A percentile compares a stretch with the other conserved stretches of the same genome.
These are phyloP conservation scores for Solanum hybrid DNA, from an alignment of 305 asterid species.

Conservation along the genomic window DNA sequence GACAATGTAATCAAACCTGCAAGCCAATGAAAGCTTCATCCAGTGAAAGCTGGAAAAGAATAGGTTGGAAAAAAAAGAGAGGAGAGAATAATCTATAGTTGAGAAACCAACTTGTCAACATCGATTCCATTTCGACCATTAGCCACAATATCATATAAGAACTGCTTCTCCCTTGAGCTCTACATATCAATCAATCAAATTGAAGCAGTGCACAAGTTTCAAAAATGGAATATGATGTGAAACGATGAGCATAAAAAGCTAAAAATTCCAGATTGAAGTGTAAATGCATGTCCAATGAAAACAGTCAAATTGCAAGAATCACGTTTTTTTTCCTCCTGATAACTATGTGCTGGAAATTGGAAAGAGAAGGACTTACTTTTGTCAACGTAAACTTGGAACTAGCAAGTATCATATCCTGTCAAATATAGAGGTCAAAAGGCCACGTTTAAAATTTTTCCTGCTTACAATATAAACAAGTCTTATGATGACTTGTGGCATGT, in stretches of 20 bases:
- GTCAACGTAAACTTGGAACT: conserved; percentile 41
- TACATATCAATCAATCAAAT: conserved; percentile 26
- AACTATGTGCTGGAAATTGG: background rate
- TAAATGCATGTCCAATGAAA: background rate
- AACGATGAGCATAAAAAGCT: background rate
- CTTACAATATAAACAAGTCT: conserved; percentile 4
- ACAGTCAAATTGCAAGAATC: background rate
- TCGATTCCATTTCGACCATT: conserved; percentile 95
- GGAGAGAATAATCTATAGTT: conserved; percentile 2
- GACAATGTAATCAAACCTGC: conserved; percentile 82
- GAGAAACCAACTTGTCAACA: conserved; percentile 84
- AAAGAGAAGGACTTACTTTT: conserved; percentile 32
- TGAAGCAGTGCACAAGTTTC: background rate
- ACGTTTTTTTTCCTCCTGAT: background rate
- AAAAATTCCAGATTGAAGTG: background rate
- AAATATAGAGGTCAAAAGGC: conserved; percentile 7
- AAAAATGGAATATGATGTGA: background rate
- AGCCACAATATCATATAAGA: conserved; percentile 91
- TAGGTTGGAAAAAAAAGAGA: background rate
- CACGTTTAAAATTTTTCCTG: background rate
- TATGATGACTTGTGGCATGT: background rate
- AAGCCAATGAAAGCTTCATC: conserved; percentile 9
- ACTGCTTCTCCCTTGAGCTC: conserved; percentile 68
- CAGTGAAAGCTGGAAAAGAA: background rate
- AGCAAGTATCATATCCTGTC: conserved; percentile 89